A percentile compares a stretch with the other conserved stretches of the same genome.
phyloP scores from a whole-genome alignment of 495 filamentous ascomycete species.

The Annulohypoxylon moriforme region DNA sequence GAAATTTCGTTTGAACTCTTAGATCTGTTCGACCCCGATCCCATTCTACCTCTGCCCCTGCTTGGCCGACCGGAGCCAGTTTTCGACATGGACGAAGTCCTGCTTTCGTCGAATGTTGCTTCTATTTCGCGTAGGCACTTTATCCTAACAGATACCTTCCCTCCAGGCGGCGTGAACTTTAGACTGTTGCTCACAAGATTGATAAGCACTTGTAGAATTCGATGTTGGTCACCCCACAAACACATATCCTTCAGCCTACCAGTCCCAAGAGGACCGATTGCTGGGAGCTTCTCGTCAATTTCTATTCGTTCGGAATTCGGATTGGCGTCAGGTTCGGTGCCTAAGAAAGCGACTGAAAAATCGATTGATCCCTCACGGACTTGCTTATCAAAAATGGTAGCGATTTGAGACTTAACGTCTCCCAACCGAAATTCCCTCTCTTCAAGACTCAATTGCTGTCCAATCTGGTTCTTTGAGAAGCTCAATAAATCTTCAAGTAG shows the following conservation, averaged over 20 bases:
- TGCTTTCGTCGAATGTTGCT: slow-evolving; percentile 50
- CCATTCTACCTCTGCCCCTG: slow-evolving; percentile 55
- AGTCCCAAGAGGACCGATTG: slow-evolving; percentile 68
- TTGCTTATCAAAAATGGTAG: slow-evolving; percentile 89
- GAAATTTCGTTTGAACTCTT: slow-evolving; percentile 55
- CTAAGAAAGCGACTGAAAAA: slow-evolving; percentile 75
- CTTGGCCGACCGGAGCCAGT: slow-evolving; percentile 53
- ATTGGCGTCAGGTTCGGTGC: slow-evolving; percentile 56
- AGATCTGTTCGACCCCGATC: slow-evolving; percentile 62
- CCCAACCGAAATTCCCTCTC: slow-evolving; percentile 85
- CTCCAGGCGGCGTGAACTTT: slow-evolving; percentile 88
- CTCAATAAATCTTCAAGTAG: slow-evolving; percentile 91
- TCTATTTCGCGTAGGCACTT: slow-evolving; percentile 72
- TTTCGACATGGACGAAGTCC: slow-evolving; percentile 64
- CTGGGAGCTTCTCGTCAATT: slow-evolving; percentile 55
- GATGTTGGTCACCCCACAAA: slow-evolving; percentile 90
- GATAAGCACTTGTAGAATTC: slow-evolving; percentile 89
- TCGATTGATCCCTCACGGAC: slow-evolving; percentile 80
- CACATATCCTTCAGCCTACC: slow-evolving; percentile 76
- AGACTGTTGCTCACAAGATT: slow-evolving; percentile 93
- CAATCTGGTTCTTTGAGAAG: slow-evolving; percentile 94
- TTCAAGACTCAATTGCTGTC: slow-evolving; percentile 78
- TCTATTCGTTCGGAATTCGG: slow-evolving; percentile 48
- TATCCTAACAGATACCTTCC: slow-evolving; percentile 78
- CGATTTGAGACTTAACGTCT: slow-evolving; percentile 81